Evolutionary conservation across 768 basidiomycete species (phyloP).

Genomic region (Rossbeevera mucosa): DNA sequence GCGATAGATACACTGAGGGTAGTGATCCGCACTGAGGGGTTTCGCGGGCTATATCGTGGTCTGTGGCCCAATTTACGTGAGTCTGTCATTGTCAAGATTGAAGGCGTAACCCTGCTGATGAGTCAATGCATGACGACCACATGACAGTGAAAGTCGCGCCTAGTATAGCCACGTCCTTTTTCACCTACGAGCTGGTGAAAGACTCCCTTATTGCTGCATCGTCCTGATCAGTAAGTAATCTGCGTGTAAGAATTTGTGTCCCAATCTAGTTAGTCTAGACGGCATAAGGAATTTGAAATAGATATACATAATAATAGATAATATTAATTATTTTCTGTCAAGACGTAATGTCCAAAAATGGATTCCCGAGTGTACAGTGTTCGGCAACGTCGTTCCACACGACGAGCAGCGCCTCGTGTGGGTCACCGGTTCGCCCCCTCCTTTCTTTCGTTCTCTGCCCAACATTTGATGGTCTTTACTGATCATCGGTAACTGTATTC

Average conservation of each 20-base stretch:
- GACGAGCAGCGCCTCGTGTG: conserved; percentile 14
- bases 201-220: conserved; percentile 39
- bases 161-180: conserved; percentile 83
- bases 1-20: conserved; percentile 72
- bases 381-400: conserved; percentile 14
- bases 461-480: conserved; percentile 24
- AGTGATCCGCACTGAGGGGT: conserved; percentile 71
- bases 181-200: conserved; percentile 71
- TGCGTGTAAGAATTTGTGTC: not conserved
- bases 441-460: conserved; percentile 9
- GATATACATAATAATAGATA: conserved; percentile 3
- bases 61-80: conserved; percentile 85
- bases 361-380: conserved; percentile 1
- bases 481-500: conserved; percentile 14
- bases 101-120: conserved; percentile 4
- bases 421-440: not conserved
- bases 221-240: not conserved
- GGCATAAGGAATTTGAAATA: not conserved
- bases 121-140: conserved; percentile 6
- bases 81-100: conserved; percentile 25
- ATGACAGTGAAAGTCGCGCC: conserved; percentile 81
- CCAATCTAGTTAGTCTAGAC: not conserved
- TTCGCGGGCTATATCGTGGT: conserved; percentile 75
- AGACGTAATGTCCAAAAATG: conserved; percentile 8
- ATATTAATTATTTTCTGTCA: conserved; percentile 5